These are phyloP conservation scores for Zygoascus bituminiphila DNA, from an alignment of 805 yeast genomes.

Conservation along the genomic window DNA sequence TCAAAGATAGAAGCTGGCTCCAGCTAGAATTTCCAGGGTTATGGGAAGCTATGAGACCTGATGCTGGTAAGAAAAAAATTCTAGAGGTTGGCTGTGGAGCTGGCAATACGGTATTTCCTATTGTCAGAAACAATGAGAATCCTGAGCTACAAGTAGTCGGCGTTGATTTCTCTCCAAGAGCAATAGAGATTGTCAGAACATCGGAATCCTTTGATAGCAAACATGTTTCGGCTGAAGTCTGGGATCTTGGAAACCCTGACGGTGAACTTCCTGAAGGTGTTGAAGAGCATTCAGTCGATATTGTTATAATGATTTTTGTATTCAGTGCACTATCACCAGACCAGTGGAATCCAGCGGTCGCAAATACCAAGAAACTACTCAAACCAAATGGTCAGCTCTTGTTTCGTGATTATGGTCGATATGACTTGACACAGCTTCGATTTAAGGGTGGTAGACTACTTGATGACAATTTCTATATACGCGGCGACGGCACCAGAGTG, in stretches of 20 bases:
- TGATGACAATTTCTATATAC: constrained; percentile 88
- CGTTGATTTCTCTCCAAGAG: constrained; percentile 83
- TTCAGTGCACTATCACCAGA: constrained; percentile 86
- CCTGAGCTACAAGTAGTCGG: constrained; percentile 67
- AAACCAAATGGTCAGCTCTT: constrained; percentile 90
- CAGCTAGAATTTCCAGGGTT: constrained; percentile 86
- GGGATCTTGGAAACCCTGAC: constrained; percentile 85
- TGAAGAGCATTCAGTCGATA: constrained; percentile 73
- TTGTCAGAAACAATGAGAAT: constrained; percentile 74
- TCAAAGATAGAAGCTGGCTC: constrained; percentile 94
- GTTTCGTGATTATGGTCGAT: constrained; percentile 91
- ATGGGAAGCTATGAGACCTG: constrained; percentile 67
- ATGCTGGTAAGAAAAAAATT: constrained; percentile 61
- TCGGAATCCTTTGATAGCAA: constrained; percentile 53
- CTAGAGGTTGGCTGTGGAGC: constrained; percentile 98
- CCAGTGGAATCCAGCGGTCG: constrained; percentile 80
- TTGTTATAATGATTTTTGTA: constrained; percentile 91
- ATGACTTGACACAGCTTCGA: constrained; percentile 90
- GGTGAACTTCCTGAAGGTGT: constrained; percentile 76
- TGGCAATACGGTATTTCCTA: constrained; percentile 93
- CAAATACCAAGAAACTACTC: constrained; percentile 58
- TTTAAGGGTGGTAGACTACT: constrained; percentile 80
- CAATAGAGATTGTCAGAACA: constrained; percentile 73
- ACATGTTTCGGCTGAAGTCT: constrained; percentile 74
- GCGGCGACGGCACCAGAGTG: constrained; percentile 98